Evolutionary conservation across 495 filamentous ascomycete genomes (phyloP).

Genomic region (Aspergillus homomorphus): DNA sequence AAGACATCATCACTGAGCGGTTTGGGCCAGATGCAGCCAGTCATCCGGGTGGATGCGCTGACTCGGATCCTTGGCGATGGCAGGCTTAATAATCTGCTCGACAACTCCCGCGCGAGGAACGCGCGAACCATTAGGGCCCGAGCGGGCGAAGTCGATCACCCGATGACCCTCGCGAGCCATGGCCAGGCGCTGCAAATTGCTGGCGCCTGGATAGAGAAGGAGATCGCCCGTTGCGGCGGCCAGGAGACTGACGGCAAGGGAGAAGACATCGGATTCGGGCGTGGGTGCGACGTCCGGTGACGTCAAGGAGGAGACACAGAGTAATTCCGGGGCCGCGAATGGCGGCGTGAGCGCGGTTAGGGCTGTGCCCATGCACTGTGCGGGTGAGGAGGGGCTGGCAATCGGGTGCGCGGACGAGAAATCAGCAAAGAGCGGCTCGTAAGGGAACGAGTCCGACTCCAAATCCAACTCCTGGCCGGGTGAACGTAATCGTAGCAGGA

Average conservation of each 20-base stretch:
- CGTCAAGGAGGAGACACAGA: slow-evolving; percentile 36
- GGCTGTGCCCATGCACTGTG: slow-evolving; percentile 24
- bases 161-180: slow-evolving; percentile 50
- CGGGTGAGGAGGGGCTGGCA: slow-evolving; percentile 13
- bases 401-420: slow-evolving; percentile 56
- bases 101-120: slow-evolving; percentile 45
- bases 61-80: slow-evolving; percentile 41
- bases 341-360: slow-evolving; percentile 54
- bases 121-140: slow-evolving; percentile 37
- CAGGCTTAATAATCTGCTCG: slow-evolving; percentile 39
- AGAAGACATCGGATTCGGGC: slow-evolving; percentile 49
- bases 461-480: slow-evolving; percentile 7
- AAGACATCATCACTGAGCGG: background rate
- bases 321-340: slow-evolving; percentile 56
- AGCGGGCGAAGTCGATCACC: slow-evolving; percentile 44
- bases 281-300: slow-evolving; percentile 31
- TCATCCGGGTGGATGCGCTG: slow-evolving; percentile 34
- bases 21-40: slow-evolving; percentile 28
- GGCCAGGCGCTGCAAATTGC: slow-evolving; percentile 39
- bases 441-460: slow-evolving; percentile 25
- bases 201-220: slow-evolving; percentile 48
- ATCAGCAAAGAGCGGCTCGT: slow-evolving; percentile 52
- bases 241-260: slow-evolving; percentile 55
- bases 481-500: slow-evolving; percentile 39
- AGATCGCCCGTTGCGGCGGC: slow-evolving; percentile 52